phyloP scores from a whole-genome alignment of 1,139 yeast genomes.

The Yamadazyma conglobata region DNA sequence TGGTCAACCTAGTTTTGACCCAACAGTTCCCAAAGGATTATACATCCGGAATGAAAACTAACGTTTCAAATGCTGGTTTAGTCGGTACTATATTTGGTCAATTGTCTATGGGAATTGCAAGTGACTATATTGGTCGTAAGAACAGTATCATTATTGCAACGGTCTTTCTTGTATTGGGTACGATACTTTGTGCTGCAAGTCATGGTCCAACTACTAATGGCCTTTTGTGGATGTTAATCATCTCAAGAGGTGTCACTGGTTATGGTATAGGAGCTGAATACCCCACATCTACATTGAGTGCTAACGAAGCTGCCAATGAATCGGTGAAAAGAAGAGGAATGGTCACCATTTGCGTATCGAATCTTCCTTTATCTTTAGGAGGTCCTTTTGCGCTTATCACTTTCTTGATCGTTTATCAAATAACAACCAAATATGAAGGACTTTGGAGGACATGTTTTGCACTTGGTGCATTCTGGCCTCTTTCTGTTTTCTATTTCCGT shows the following conservation, averaged over 20 bases:
- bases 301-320: constrained; percentile 71
- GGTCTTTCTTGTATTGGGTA: constrained; percentile 40
- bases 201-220: constrained; percentile 41
- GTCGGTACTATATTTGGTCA: constrained; percentile 52
- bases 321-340: constrained; percentile 61
- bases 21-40: constrained; percentile 30
- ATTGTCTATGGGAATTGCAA: constrained; percentile 40
- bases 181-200: constrained; percentile 48
- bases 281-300: constrained; percentile 66
- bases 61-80: constrained; percentile 47
- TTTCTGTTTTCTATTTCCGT: constrained; percentile 68
- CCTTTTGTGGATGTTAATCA: constrained; percentile 69
- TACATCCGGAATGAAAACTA: constrained; percentile 37
- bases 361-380: constrained; percentile 69
- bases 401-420: constrained; percentile 63
- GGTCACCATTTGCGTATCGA: constrained; percentile 62
- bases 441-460: constrained; percentile 77
- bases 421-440: constrained; percentile 51
- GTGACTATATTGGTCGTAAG: constrained; percentile 47
- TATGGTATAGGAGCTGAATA: constrained; percentile 79
- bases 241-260: constrained; percentile 66
- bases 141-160: constrained; percentile 47
- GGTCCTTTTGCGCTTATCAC: constrained; percentile 73
- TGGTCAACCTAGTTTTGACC: constrained; percentile 39
- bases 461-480: constrained; percentile 72